Evolutionary conservation across 768 basidiomycete species (phyloP).

Genomic region (Rhizopogon vesiculosus): DNA sequence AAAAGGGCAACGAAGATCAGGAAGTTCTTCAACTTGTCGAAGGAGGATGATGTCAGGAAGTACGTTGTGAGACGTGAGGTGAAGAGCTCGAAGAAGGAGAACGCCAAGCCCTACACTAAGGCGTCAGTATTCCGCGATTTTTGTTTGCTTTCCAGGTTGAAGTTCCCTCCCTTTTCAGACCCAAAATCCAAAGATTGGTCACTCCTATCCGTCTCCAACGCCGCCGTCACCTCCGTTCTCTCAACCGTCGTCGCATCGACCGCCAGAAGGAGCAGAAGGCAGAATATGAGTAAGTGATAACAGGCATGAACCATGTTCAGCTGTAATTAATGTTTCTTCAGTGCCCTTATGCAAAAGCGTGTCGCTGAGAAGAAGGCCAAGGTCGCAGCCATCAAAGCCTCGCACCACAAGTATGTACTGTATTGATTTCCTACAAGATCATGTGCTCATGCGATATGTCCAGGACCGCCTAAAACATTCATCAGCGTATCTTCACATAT

Average conservation of each 20-base stretch:
- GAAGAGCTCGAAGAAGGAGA: constrained; percentile 79
- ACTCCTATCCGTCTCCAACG: constrained; percentile 95
- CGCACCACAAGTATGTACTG: constrained; percentile 65
- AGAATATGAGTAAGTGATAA: constrained; percentile 75
- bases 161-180: constrained; percentile 38
- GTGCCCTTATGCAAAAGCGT: constrained; percentile 79
- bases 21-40: constrained; percentile 94
- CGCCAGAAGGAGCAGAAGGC: constrained; percentile 92
- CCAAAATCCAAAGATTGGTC: constrained; percentile 96
- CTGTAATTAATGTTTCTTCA: constrained; percentile 17
- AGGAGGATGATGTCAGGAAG: constrained; percentile 98
- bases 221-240: constrained; percentile 84
- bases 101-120: constrained; percentile 94
- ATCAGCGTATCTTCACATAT: not conserved
- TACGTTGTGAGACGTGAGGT: constrained; percentile 95
- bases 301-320: not conserved
- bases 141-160: constrained; percentile 1
- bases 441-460: not conserved
- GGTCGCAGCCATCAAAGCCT: constrained; percentile 81
- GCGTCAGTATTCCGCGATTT: constrained; percentile 53
- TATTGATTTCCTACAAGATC: not conserved
- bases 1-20: constrained; percentile 98
- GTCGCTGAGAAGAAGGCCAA: constrained; percentile 92
- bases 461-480: constrained; percentile 6
- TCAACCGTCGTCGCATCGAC: constrained; percentile 85